These are phyloP conservation scores for Amylocystis lapponica DNA, from an alignment of 768 basidiomycete species.

Conservation along the genomic window DNA sequence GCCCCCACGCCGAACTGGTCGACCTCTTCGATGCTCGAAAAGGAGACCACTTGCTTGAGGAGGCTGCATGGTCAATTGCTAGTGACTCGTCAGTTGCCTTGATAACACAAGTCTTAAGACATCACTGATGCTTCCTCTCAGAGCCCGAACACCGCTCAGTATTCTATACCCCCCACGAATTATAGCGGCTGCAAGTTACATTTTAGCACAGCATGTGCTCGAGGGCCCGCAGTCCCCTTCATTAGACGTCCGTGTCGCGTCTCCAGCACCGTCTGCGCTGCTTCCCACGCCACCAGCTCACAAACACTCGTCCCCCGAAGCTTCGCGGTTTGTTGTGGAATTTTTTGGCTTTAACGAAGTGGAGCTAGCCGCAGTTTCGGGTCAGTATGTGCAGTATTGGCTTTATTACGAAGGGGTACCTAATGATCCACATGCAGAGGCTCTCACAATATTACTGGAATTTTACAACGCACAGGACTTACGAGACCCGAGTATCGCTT, in stretches of 20 bases:
- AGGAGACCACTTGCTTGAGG: conserved; percentile 47
- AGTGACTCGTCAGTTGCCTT: conserved; percentile 69
- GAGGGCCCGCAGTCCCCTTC: conserved; percentile 74
- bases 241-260: conserved; percentile 68
- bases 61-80: conserved; percentile 81
- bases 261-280: conserved; percentile 65
- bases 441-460: conserved; percentile 60
- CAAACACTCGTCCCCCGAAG: conserved; percentile 67
- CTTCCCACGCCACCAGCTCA: conserved; percentile 79
- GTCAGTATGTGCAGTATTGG: conserved; percentile 31
- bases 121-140: conserved; percentile 2
- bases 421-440: conserved; percentile 38
- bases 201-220: conserved; percentile 65
- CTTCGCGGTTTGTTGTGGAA: conserved; percentile 60
- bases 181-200: conserved; percentile 71
- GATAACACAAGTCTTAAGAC: not conserved
- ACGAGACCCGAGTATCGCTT: conserved; percentile 32
- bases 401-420: not conserved
- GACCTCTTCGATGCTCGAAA: conserved; percentile 61
- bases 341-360: conserved; percentile 56
- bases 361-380: conserved; percentile 55
- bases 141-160: conserved; percentile 64
- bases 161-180: conserved; percentile 62
- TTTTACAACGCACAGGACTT: conserved; percentile 65
- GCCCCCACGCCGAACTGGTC: conserved; percentile 70